phyloP scores from a whole-genome alignment of 345 rosid genomes.

The Syzygium oleosum region DNA sequence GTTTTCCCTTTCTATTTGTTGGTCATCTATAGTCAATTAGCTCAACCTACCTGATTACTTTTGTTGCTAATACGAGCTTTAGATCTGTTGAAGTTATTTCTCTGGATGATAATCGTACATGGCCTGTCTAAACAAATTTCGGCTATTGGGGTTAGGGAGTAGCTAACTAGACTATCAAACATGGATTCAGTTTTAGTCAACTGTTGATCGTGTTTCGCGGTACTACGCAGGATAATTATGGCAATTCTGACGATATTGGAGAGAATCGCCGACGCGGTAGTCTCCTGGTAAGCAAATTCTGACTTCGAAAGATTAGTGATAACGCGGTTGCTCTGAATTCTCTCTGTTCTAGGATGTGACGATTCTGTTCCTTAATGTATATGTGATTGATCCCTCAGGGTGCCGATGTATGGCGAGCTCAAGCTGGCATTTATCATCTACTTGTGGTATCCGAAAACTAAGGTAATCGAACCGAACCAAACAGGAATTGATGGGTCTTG shows the following conservation, averaged over 20 bases:
- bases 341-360: background rate
- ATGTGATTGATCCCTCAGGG: conserved; percentile 9
- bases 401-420: conserved; percentile 35
- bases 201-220: background rate
- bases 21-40: background rate
- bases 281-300: conserved; percentile 28
- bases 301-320: background rate
- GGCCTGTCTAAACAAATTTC: background rate
- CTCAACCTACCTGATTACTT: background rate
- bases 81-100: background rate
- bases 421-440: conserved; percentile 34
- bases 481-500: background rate
- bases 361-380: background rate
- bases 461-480: conserved; percentile 5
- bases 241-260: conserved; percentile 33
- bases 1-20: background rate
- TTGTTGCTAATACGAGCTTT: background rate
- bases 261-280: conserved; percentile 30
- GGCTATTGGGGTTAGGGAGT: background rate
- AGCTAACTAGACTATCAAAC: background rate
- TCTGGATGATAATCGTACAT: background rate
- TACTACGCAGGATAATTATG: conserved; percentile 29
- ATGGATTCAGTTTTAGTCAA: background rate
- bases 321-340: background rate
- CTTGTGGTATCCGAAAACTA: conserved; percentile 35